Base-by-base conservation (phyloP, 2,329 filamentous ascomycete genomes). In the Trichoderma afroharzianum region DNA sequence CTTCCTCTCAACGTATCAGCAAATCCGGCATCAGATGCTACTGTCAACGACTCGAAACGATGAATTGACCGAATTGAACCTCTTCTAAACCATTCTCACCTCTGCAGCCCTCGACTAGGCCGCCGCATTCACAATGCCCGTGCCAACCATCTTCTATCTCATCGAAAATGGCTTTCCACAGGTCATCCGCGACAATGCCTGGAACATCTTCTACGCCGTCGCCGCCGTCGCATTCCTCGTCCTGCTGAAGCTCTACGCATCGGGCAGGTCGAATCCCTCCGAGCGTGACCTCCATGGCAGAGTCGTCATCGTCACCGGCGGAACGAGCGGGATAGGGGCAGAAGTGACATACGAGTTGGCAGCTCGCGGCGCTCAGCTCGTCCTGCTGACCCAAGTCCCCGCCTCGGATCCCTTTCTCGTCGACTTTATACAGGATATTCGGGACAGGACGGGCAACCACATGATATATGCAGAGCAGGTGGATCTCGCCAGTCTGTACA, bases 391-490 rank as follows among this genome's bases (percentile, higher is more conserved):
- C 6, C 93, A 93, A 74, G 89, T 95, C 77, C 86, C 93, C 32
- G 88, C 93, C 14, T 90, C 90, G 47, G 95, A 99, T 80, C 89
- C 94, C 14, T 98, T 98, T 81, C 88, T 98, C 11, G 91, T 93
- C 77, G 96, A 99, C 77, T 97, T 93, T 82, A 93, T 99, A 76
- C 91, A 97, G 76, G 95, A 98, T 80, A 82, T 99, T 55, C 92
- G 97, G 70, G 85, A 87, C 32, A 85, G 87, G 68, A 93, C 94
- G 8, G 87, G 88, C 36, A 98, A 98, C 82, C 86, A 95, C 72
- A 86, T 99, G 78, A 93, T 99, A 76, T 98, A 97, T 77, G 94
- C 96, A 72, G 96, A 99, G 81, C 93, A 97, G 82, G 94, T 97
- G 76, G 94, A 99, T 79, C 88, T 99, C 32, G 84, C 91, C 14